Evolutionary conservation across 306 rosid genomes (phyloP).

Genomic region (Biancaea sappan): DNA sequence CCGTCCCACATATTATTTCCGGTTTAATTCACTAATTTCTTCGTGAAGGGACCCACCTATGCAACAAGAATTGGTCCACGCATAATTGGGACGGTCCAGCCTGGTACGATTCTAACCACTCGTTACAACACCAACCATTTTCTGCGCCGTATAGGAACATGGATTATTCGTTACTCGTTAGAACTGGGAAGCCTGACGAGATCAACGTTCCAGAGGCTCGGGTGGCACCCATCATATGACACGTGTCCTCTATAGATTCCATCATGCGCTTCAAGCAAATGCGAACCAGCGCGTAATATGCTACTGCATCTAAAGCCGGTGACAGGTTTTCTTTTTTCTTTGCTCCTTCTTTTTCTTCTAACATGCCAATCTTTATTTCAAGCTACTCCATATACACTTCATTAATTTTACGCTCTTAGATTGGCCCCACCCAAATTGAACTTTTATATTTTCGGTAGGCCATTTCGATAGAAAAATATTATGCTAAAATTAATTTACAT

Average conservation of each 20-base stretch:
- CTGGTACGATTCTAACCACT: slow-evolving; percentile 27
- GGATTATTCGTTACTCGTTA: too few relatives aligned
- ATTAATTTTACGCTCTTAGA: too few relatives aligned
- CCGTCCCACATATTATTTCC: slow-evolving; percentile 35
- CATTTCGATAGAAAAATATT: too few relatives aligned
- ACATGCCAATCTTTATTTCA: too few relatives aligned
- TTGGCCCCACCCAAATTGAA: neutral
- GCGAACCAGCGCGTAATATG: neutral
- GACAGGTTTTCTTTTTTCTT: neutral
- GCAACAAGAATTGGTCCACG: neutral
- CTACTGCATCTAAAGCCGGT: neutral
- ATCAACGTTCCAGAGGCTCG: neutral
- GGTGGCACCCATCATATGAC: neutral
- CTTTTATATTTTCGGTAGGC: neutral
- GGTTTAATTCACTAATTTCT: neutral
- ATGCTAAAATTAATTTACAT: too few relatives aligned
- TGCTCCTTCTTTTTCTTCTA: too few relatives aligned
- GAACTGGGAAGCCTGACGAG: too few relatives aligned
- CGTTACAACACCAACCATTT: slow-evolving; percentile 17
- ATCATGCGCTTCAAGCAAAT: neutral
- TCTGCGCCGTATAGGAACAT: slow-evolving; percentile 2
- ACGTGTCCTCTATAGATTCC: neutral
- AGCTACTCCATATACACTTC: neutral
- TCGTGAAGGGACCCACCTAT: neutral
- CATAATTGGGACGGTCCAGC: neutral